These are phyloP conservation scores for Epicoccum nigrum DNA, from an alignment of 2,329 filamentous ascomycete species.

Conservation along the genomic window DNA sequence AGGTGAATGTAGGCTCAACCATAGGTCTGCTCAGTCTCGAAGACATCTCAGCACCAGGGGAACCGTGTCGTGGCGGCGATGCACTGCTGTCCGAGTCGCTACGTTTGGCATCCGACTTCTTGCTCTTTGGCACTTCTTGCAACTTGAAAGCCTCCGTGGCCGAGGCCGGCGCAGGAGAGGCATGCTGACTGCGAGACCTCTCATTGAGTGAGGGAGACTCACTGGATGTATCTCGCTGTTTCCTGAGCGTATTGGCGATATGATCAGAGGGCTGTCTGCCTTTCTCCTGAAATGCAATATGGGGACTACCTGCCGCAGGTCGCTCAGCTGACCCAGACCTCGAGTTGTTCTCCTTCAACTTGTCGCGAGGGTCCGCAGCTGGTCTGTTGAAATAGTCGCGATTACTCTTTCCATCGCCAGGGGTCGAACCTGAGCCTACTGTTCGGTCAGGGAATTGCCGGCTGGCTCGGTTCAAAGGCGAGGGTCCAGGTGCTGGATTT, in stretches of 20 bases:
- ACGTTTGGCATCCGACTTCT: slow-evolving; percentile 55
- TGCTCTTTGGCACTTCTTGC: slow-evolving; percentile 77
- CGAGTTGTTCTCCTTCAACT: slow-evolving; percentile 51
- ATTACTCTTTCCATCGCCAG: slow-evolving; percentile 34
- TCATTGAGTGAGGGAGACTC: slow-evolving; percentile 53
- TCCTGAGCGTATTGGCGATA: slow-evolving; percentile 61
- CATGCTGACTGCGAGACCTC: slow-evolving; percentile 52
- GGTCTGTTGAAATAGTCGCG: slow-evolving; percentile 55
- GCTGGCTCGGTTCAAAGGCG: slow-evolving; percentile 44
- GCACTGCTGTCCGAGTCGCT: slow-evolving; percentile 54
- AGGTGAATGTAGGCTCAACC: slow-evolving; percentile 43
- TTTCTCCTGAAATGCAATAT: slow-evolving; percentile 91
- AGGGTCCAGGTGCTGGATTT: slow-evolving; percentile 52
- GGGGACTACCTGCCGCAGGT: slow-evolving; percentile 67
- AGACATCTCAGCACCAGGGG: slow-evolving; percentile 49
- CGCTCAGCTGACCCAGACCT: slow-evolving; percentile 54
- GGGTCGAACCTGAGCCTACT: slow-evolving; percentile 23
- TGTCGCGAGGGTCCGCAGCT: slow-evolving; percentile 48
- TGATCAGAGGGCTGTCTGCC: slow-evolving; percentile 69
- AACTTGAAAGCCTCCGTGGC: slow-evolving; percentile 66
- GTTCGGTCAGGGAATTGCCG: slow-evolving; percentile 37
- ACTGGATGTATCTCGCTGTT: slow-evolving; percentile 44
- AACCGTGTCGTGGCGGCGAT: slow-evolving; percentile 46
- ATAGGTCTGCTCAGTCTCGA: slow-evolving; percentile 41
- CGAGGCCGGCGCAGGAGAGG: slow-evolving; percentile 42